Base-by-base conservation (phyloP, 441 rosid species). In the Dalechampia spathulata region DNA sequence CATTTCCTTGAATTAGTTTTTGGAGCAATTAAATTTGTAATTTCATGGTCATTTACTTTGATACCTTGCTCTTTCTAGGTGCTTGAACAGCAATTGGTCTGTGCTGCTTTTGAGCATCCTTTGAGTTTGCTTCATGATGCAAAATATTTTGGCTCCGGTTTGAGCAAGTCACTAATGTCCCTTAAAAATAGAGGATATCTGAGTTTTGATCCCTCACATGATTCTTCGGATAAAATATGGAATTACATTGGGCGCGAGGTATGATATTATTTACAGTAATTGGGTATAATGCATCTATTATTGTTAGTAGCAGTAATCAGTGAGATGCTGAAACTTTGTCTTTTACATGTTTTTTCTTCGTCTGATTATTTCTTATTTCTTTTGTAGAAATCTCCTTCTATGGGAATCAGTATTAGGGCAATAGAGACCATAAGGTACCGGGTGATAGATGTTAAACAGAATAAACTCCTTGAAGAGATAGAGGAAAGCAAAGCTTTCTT, bases 401-500 rank as follows among this genome's bases (percentile, higher is more conserved):
- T 49, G 58, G 65, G 63, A 48, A 65, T 91, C 55, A 79, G 85
- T 34, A 86, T 91, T 65, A 85, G 96, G 65, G 91, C 98, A 66
- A 84, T 88, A 66, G 98, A 88, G 71, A 47, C 80, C 54, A 87
- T 66, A 72, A 78, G 72, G 53, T 89, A 89, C 75, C 66, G 49
- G 49, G 95, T 89, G 48, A 71, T 85, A 64, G 83, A 85, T 61
- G 72, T 59, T 42, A 63, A 61, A 52, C 68, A 45, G 57, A 59
- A 81, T 23, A 75, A 80, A 68, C 71, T 82, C 57, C 84, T 92
- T n/a, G 96, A 92, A 70, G 95, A 89, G 77, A 85, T 92, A 55
- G 98, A 89, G 75, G 95, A 92, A 75, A 89, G 96, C 85, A 84
- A 69, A 71, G 98, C 98, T 49, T 92, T 92, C 84, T 89, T 92